phyloP scores from a whole-genome alignment of 768 basidiomycete genomes.

The Tricholoma furcatifolium region DNA sequence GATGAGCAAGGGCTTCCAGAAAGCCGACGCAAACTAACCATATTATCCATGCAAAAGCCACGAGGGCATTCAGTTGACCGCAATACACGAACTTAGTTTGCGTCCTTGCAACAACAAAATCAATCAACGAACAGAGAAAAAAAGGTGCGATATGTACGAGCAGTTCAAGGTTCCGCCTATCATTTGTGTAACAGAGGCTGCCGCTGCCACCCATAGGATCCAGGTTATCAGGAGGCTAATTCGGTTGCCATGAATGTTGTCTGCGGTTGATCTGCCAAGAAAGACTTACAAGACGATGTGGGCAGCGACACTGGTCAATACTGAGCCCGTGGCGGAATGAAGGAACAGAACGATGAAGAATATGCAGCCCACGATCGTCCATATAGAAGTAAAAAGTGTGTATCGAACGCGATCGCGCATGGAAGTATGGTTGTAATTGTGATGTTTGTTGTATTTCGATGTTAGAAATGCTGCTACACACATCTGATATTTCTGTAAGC shows the following conservation, averaged over 20 bases:
- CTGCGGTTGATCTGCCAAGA: background rate
- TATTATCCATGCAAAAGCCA: conserved; percentile 74
- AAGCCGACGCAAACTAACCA: conserved; percentile 44
- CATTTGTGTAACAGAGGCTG: conserved; percentile 64
- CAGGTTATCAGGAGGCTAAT: conserved; percentile 67
- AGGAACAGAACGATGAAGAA: conserved; percentile 57
- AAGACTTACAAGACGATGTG: conserved; percentile 61
- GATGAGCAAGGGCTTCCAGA: background rate
- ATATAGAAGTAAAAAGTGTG: conserved; percentile 67
- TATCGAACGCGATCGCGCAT: conserved; percentile 66
- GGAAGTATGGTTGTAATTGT: conserved; percentile 45
- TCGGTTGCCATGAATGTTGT: background rate
- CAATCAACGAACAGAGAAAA: background rate
- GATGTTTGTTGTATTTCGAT: conserved; percentile 53
- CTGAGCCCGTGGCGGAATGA: conserved; percentile 42
- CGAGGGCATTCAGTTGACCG: conserved; percentile 72
- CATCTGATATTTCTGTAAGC: conserved; percentile 38
- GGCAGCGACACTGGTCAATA: conserved; percentile 59
- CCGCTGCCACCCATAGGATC: conserved; percentile 77
- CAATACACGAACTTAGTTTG: conserved; percentile 59
- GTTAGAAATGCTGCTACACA: conserved; percentile 73
- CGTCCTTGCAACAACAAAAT: conserved; percentile 23
- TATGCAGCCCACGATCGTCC: conserved; percentile 61
- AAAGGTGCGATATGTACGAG: conserved; percentile 36
- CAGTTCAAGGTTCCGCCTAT: conserved; percentile 74